phyloP scores from a whole-genome alignment of 306 rosid species.

The Delonix regia region DNA sequence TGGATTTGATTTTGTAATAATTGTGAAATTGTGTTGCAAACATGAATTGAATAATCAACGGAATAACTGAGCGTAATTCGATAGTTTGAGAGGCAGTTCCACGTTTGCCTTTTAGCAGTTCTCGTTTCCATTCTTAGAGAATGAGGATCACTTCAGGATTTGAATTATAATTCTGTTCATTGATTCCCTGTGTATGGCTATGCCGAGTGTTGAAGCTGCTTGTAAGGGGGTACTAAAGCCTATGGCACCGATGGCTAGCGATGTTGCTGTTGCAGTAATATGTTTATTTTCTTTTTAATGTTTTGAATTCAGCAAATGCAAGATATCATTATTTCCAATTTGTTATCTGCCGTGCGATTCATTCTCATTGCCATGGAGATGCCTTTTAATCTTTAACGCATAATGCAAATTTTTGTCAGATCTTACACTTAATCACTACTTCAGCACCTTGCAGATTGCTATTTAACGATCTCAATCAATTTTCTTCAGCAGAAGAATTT shows the following conservation, averaged over 20 bases:
- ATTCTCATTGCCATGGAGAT: not conserved
- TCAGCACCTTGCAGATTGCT: constrained; percentile 9
- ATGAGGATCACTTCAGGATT: not conserved
- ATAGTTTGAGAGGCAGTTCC: not conserved
- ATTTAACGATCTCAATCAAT: not conserved
- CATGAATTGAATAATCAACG: not conserved
- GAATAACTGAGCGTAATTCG: constrained; percentile 1
- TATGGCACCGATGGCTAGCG: constrained; percentile 1
- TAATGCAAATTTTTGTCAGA: not conserved
- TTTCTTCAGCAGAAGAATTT: not conserved
- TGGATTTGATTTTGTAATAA: not conserved
- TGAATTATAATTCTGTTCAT: not conserved
- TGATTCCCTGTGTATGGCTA: not conserved
- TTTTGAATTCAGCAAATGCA: not conserved
- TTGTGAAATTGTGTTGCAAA: not conserved
- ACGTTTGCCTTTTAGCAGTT: constrained; percentile 15
- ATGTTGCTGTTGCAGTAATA: not conserved
- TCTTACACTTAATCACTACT: not conserved
- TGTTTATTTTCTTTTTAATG: not conserved
- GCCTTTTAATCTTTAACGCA: not conserved
- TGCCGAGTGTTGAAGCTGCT: not conserved
- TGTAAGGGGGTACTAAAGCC: not conserved
- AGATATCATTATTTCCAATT: constrained; percentile 15
- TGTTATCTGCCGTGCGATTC: not conserved
- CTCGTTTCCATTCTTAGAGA: not conserved